Evolutionary conservation across 2,329 filamentous ascomycete genomes (phyloP).

Genomic region (Lasiodiplodia sp.): DNA sequence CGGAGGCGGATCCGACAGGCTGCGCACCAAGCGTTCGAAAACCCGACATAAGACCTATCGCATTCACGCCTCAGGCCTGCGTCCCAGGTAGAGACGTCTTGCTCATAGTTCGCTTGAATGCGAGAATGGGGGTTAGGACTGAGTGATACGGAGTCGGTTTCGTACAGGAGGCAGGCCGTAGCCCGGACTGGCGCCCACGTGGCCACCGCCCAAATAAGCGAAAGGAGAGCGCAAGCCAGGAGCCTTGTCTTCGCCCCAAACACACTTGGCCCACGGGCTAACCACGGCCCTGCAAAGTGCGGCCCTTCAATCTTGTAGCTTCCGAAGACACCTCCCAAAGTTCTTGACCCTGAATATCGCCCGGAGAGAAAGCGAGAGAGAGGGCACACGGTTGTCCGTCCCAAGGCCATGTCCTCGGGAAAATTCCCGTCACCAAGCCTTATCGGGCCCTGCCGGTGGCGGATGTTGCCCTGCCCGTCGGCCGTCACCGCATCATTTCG

Average conservation of each 20-base stretch:
- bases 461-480: conserved; percentile 31
- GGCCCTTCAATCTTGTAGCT: conserved; percentile 15
- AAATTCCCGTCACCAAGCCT: conserved; percentile 35
- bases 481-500: conserved; percentile 31
- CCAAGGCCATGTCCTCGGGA: conserved; percentile 46
- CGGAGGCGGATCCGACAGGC: conserved; percentile 13
- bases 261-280: conserved; percentile 3
- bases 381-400: conserved; percentile 32
- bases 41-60: conserved; percentile 12
- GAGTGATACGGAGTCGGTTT: conserved; percentile 20
- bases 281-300: conserved; percentile 8
- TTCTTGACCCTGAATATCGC: neutral
- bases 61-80: conserved; percentile 5
- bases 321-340: neutral
- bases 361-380: neutral
- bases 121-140: neutral
- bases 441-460: conserved; percentile 36
- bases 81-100: neutral
- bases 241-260: conserved; percentile 20
- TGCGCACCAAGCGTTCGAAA: conserved; percentile 10
- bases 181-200: conserved; percentile 26
- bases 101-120: conserved; percentile 3
- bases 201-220: conserved; percentile 25
- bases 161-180: conserved; percentile 11
- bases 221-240: conserved; percentile 17